A percentile compares a stretch with the other conserved stretches of the same genome.
Conservation (phyloP, 352 stramenopile species). For the Globisporangium spiculum region DNA sequence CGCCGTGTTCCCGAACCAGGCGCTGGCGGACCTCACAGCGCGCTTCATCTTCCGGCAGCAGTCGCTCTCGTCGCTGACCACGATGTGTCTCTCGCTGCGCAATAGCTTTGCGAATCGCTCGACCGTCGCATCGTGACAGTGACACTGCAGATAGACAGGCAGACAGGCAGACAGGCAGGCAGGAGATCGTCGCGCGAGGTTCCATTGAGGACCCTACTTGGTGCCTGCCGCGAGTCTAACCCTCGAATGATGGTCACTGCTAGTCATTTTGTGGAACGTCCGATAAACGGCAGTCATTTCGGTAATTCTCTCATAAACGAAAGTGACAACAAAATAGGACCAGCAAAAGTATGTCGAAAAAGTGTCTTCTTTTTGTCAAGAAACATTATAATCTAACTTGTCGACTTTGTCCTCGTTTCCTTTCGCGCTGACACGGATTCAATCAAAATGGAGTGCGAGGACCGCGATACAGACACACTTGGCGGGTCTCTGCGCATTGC, state of each 20-base stretch:
- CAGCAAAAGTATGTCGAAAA: too few species aligned
- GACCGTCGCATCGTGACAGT: background rate
- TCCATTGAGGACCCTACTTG: background rate
- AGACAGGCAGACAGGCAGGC: too few species aligned
- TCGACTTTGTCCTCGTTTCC: too few species aligned
- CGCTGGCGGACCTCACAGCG: slow-evolving; percentile 65
- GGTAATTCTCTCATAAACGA: too few species aligned
- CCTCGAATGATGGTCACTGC: too few species aligned
- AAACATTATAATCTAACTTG: too few species aligned
- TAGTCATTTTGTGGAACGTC: too few species aligned
- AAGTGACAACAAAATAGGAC: too few species aligned
- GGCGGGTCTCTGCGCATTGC: background rate
- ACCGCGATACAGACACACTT: background rate
- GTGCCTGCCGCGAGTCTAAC: too few species aligned
- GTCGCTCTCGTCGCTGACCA: slow-evolving; percentile 54
- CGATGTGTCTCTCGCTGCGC: slow-evolving; percentile 66
- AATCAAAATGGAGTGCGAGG: slow-evolving; percentile 3
- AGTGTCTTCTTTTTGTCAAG: too few species aligned
- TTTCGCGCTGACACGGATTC: background rate
- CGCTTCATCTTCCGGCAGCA: slow-evolving; percentile 77
- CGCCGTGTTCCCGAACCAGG: slow-evolving; percentile 64
- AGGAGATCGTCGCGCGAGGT: background rate
- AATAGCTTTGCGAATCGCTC: slow-evolving; percentile 52
- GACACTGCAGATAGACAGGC: too few species aligned
- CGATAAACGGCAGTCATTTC: too few species aligned